Percentiles rank a stretch among this genome's conserved stretches.
Evolutionary conservation across 108 stramenopile genomes (phyloP).

Genomic region (Skeletonema costatum): DNA sequence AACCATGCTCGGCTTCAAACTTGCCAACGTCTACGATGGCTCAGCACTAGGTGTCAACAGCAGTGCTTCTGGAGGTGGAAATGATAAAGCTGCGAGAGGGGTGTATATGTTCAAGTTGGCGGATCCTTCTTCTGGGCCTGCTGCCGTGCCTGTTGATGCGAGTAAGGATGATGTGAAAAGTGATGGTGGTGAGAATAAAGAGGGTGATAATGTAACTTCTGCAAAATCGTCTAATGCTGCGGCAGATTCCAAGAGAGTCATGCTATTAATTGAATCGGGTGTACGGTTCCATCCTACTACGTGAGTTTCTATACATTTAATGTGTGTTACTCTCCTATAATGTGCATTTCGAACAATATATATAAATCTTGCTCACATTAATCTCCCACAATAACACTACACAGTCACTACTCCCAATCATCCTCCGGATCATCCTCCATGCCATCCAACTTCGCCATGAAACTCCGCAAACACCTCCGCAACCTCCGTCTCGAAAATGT

Average conservation of each 20-base stretch:
- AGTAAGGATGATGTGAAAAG: neutral
- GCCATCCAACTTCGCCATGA: conserved; percentile 93
- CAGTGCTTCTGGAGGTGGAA: conserved; percentile 22
- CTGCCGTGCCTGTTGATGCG: conserved; percentile 2
- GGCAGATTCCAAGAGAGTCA: conserved; percentile 28
- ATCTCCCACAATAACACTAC: neutral
- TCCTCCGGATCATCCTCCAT: conserved; percentile 47
- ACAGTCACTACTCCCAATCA: conserved; percentile 28
- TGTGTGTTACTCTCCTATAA: neutral
- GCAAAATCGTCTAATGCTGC: neutral
- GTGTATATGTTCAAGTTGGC: conserved; percentile 82
- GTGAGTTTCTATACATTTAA: conserved; percentile 31
- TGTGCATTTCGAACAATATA: neutral
- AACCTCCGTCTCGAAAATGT: conserved; percentile 90
- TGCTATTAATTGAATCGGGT: conserved; percentile 93
- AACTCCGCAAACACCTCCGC: conserved; percentile 95
- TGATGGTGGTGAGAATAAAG: conserved; percentile 5
- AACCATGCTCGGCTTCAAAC: conserved; percentile 71
- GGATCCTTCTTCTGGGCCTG: conserved; percentile 36
- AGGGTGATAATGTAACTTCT: conserved; percentile 12
- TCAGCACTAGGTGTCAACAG: conserved; percentile 25
- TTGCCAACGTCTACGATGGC: conserved; percentile 89
- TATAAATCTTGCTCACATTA: too few relatives aligned
- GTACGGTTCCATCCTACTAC: conserved; percentile 92
- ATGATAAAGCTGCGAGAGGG: conserved; percentile 47